A percentile compares a stretch with the other conserved stretches of the same genome.
phyloP scores from a whole-genome alignment of 305 asterid genomes.

The Lippia alba region DNA sequence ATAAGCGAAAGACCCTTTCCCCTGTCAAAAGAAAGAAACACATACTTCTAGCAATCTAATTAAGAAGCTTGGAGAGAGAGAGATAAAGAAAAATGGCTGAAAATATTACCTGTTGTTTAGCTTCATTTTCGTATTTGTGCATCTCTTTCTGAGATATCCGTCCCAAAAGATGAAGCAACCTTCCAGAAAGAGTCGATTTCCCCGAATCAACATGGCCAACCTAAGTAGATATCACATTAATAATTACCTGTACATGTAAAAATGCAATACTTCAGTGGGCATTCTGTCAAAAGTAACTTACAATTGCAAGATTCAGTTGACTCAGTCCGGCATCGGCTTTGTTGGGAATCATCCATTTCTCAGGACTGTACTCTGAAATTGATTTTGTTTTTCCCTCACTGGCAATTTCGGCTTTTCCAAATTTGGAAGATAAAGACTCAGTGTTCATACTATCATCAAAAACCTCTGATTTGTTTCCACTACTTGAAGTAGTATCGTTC shows the following conservation, averaged over 20 bases:
- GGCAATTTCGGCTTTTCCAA: slow-evolving; percentile 45
- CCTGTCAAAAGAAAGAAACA: slow-evolving; percentile 55
- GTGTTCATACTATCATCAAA: slow-evolving; percentile 41
- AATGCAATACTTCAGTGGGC: slow-evolving; percentile 11
- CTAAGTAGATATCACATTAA: slow-evolving; percentile 47
- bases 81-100: slow-evolving; percentile 23
- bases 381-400: slow-evolving; percentile 50
- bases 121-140: slow-evolving; percentile 89
- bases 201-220: slow-evolving; percentile 99
- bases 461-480: slow-evolving; percentile 43
- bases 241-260: slow-evolving; percentile 8
- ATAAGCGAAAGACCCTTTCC: slow-evolving; percentile 95
- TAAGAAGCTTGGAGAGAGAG: slow-evolving; percentile 22
- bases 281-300: slow-evolving; percentile 46
- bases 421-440: slow-evolving; percentile 56
- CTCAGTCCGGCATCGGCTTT: slow-evolving; percentile 57
- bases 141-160: slow-evolving; percentile 80
- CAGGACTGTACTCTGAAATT: slow-evolving; percentile 62
- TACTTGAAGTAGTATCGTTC: slow-evolving; percentile 44
- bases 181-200: slow-evolving; percentile 96
- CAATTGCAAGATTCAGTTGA: slow-evolving; percentile 95
- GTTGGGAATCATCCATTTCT: slow-evolving; percentile 74
- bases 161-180: slow-evolving; percentile 89
- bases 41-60: slow-evolving; percentile 33
- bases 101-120: slow-evolving; percentile 71